These are phyloP conservation scores for Echria macrotheca DNA, from an alignment of 495 filamentous ascomycete genomes.

Conservation along the genomic window DNA sequence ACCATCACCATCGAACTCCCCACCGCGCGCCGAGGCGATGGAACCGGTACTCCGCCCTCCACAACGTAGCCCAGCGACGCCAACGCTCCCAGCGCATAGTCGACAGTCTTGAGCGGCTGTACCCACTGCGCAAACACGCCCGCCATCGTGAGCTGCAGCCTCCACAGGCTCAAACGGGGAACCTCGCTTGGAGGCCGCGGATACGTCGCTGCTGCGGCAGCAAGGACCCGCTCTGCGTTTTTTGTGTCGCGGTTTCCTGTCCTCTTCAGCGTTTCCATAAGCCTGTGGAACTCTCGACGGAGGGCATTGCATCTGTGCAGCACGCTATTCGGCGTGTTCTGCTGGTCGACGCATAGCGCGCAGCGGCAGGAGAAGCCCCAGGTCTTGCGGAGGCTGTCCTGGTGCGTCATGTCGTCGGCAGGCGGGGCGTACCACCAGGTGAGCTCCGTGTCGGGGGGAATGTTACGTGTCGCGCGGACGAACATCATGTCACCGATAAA, in stretches of 20 bases:
- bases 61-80: not conserved
- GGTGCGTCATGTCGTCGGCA: not conserved
- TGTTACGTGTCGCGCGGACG: not conserved
- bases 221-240: not conserved
- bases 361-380: not conserved
- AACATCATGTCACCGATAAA: slow-evolving; percentile 2
- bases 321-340: not conserved
- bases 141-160: not conserved
- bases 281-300: not conserved
- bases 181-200: not conserved
- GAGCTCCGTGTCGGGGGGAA: not conserved
- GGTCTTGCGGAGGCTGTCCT: not conserved
- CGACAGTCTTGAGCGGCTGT: not conserved
- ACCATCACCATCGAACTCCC: not conserved
- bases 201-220: not conserved
- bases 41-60: not conserved
- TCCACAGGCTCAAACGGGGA: not conserved
- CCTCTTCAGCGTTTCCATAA: not conserved
- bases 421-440: not conserved
- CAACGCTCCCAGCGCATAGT: not conserved
- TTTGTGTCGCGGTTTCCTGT: not conserved
- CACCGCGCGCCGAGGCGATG: not conserved
- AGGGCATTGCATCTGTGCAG: not conserved
- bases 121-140: not conserved
- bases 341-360: not conserved